Evolutionary conservation across 2,329 filamentous ascomycete genomes (phyloP).

Genomic region (Chaetomium sp.): DNA sequence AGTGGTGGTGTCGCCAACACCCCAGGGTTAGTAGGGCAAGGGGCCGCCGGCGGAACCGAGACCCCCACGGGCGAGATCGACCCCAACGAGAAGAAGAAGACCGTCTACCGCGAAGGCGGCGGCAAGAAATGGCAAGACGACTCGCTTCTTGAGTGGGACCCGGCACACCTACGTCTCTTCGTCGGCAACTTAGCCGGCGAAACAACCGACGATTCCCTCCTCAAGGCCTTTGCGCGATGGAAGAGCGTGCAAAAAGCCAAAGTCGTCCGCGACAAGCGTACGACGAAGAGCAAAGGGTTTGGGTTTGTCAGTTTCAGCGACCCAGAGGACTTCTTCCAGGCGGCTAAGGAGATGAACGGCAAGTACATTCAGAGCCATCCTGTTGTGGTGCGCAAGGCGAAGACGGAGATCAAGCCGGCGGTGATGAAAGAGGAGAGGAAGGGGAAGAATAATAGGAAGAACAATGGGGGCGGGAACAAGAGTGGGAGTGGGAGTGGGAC

Average conservation of each 20-base stretch:
- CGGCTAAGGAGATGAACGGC: conserved; percentile 95
- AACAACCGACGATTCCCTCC: conserved; percentile 89
- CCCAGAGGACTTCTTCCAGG: conserved; percentile 92
- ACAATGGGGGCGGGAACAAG: conserved; percentile 29
- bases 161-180: conserved; percentile 87
- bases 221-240: conserved; percentile 90
- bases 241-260: conserved; percentile 84
- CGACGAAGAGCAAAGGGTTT: conserved; percentile 91
- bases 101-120: conserved; percentile 80
- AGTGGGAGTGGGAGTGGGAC: conserved; percentile 26
- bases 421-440: conserved; percentile 57
- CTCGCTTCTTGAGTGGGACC: conserved; percentile 90
- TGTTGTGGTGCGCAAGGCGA: conserved; percentile 78
- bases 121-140: conserved; percentile 90
- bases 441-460: conserved; percentile 40
- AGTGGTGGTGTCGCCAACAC: conserved; percentile 9
- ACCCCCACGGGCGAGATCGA: conserved; percentile 31
- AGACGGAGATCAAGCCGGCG: conserved; percentile 80
- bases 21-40: conserved; percentile 19
- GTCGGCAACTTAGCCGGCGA: conserved; percentile 96
- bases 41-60: conserved; percentile 16
- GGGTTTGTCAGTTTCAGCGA: conserved; percentile 95
- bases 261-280: conserved; percentile 91
- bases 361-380: conserved; percentile 99
- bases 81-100: conserved; percentile 64